Percentiles rank a stretch among this genome's conserved stretches.
phyloP scores from a whole-genome alignment of 1,139 yeast species.

The Kodamaea derodonti region DNA sequence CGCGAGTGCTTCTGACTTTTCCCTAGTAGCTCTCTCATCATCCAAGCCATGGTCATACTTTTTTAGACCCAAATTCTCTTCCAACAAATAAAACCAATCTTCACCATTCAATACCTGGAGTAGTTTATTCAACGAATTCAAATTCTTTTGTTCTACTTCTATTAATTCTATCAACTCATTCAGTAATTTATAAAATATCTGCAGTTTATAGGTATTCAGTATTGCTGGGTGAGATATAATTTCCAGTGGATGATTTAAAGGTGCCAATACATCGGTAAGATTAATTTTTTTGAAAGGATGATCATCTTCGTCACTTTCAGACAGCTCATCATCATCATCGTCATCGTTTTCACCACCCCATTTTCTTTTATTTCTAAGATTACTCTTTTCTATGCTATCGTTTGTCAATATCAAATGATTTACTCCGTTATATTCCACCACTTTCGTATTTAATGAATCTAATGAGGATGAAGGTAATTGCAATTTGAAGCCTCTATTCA shows the following conservation, averaged over 20 bases:
- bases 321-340: constrained; percentile 21
- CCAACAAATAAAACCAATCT: constrained; percentile 67
- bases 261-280: constrained; percentile 60
- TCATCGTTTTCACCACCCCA: constrained; percentile 22
- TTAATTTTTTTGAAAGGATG: constrained; percentile 36
- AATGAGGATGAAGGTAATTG: constrained; percentile 16
- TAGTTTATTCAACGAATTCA: constrained; percentile 64
- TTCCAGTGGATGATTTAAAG: constrained; percentile 79
- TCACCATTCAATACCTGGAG: constrained; percentile 83
- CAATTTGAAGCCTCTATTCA: constrained; percentile 38
- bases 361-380: constrained; percentile 29
- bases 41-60: constrained; percentile 63
- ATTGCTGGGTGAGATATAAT: constrained; percentile 68
- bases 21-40: constrained; percentile 19
- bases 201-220: constrained; percentile 57
- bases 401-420: constrained; percentile 38
- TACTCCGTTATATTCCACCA: constrained; percentile 42
- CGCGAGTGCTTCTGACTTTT: background rate
- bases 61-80: constrained; percentile 61
- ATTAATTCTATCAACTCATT: constrained; percentile 70
- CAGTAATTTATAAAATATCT: constrained; percentile 53
- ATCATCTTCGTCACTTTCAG: constrained; percentile 17
- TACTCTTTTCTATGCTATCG: constrained; percentile 28
- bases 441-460: constrained; percentile 27
- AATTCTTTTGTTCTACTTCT: constrained; percentile 74